Percentiles rank a stretch among this genome's conserved stretches.
phyloP scores from a whole-genome alignment of 129 eudicot genomes.

The Flaveria linearis region DNA sequence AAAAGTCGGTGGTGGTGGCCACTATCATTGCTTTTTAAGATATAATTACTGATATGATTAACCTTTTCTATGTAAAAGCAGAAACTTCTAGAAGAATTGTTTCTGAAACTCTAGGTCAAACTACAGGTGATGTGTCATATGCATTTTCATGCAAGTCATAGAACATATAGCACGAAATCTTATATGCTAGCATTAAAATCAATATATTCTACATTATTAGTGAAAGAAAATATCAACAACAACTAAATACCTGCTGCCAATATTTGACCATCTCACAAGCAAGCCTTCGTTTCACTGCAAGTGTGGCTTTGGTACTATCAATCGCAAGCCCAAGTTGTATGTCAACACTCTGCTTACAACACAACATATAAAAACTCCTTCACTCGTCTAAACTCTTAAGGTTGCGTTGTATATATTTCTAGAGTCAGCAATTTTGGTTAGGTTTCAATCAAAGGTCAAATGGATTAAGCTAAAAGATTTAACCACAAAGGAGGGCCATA shows the following conservation, averaged over 20 bases:
- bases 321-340: constrained; percentile 98
- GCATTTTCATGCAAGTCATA: too few species aligned
- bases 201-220: neutral
- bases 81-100: too few species aligned
- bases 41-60: too few species aligned
- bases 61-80: too few species aligned
- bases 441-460: neutral
- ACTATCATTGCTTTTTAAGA: too few species aligned
- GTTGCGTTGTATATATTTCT: neutral
- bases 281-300: constrained; percentile 97
- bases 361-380: constrained; percentile 11
- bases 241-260: constrained; percentile 85
- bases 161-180: too few species aligned
- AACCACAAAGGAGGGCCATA: neutral
- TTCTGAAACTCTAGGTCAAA: too few species aligned
- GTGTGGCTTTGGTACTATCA: constrained; percentile 96
- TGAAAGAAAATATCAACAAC: neutral
- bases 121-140: too few species aligned
- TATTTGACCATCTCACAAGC: constrained; percentile 99
- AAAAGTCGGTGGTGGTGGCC: too few species aligned
- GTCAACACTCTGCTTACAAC: constrained; percentile 69
- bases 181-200: neutral
- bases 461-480: too few species aligned
- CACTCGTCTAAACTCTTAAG: neutral
- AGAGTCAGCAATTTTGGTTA: neutral